Base-by-base conservation (phyloP, 108 stramenopile species). In the Fragilaria radians region DNA sequence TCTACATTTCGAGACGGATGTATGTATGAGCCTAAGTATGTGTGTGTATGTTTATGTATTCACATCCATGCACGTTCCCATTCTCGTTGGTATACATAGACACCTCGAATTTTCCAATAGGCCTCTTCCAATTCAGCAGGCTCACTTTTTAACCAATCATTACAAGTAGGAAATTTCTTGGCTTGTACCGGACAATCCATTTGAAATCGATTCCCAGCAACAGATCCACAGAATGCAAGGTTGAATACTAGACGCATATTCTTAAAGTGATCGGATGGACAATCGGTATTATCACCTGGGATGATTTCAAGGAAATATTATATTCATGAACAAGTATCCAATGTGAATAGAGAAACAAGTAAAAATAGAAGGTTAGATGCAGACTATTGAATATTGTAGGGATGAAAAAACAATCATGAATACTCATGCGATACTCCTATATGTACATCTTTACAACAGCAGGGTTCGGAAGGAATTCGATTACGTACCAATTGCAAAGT, bases 181-280 rank as follows among this genome's bases (percentile, higher is more conserved):
- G 87, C 68, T 24, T 72, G 59, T 26, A 79, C 65, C 18, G 80
- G 77, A 54, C 93, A 94, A 61, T 94, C 93, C 33, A 78, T 57
- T 2, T 70, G 63, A 62, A 78, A 95, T 19, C 90, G 69, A 62
- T 91, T 90, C 0, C 94, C 94, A 22, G 85, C 79, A 0, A 95
- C 94, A 25, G 61, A 79, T 5, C 94, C 94, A 62, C 94, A 95
- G 57, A 92, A 85, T 9, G 94, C 94, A 3, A 85, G 65, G 65
- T 95, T 91, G 70, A 95, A 84, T 4, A 95, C 86, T 26, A 95
- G 61, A 4, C 78, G 75, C 90, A 95, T 91, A 42, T 95, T 80
- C 51, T 77, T 74, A 59, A 95, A 95, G 57, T 91, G 88, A 27
- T 67, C 65, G 0, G 81, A 68, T 0, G 70, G 66, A 62, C 89